Percentiles rank a stretch among this genome's conserved stretches.
These are phyloP conservation scores for Ambrosia hybrid DNA, from an alignment of 140 eudicot genomes.

Conservation along the genomic window DNA sequence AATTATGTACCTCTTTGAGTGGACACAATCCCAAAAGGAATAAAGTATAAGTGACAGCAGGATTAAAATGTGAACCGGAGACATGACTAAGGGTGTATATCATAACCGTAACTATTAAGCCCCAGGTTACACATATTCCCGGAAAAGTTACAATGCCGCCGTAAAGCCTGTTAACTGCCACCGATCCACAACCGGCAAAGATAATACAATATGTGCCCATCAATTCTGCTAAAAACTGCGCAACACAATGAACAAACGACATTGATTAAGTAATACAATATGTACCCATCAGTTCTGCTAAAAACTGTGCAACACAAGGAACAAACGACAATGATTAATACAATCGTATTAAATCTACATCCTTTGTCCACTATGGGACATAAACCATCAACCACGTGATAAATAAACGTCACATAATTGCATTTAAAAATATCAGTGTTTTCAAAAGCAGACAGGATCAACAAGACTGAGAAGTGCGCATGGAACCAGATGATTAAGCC, in stretches of 20 bases:
- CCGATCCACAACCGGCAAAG: constrained; percentile 76
- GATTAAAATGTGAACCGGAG: constrained; percentile 77
- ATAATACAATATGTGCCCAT: constrained; percentile 66
- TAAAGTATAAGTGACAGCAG: constrained; percentile 66
- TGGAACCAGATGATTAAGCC: no score
- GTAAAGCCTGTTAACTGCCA: constrained; percentile 52
- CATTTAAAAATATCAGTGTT: no score
- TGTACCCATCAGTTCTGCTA: constrained; percentile 73
- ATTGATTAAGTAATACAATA: constrained; percentile 37
- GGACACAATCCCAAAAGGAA: constrained; percentile 49
- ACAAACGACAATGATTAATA: not conserved
- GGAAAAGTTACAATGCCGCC: constrained; percentile 62
- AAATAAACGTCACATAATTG: no score
- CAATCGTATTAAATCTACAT: no score
- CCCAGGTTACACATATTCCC: constrained; percentile 74
- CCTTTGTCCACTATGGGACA: no score
- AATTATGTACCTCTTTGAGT: constrained; percentile 41
- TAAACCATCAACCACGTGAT: no score
- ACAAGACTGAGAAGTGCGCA: no score
- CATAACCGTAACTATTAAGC: constrained; percentile 73
- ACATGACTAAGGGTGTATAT: constrained; percentile 68
- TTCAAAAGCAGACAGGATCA: no score
- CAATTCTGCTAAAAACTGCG: constrained; percentile 64
- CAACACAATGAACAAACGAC: not conserved
- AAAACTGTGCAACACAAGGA: constrained; percentile 27